These are phyloP conservation scores for Rhizoclosmatium sp. DNA, from an alignment of 192 early-diverging fungal species.

Conservation along the genomic window DNA sequence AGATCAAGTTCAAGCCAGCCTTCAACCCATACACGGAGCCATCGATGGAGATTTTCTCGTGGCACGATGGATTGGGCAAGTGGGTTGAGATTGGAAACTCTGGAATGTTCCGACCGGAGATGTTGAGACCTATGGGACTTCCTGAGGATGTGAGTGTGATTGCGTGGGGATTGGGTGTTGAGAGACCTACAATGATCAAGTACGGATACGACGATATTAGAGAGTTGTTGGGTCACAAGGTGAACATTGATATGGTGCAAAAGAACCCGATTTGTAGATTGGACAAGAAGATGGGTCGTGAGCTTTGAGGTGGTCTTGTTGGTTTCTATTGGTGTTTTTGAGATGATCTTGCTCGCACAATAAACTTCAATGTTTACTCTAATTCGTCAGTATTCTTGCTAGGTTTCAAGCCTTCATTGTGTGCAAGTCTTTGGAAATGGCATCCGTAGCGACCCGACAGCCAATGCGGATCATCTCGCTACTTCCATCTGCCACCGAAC, in stretches of 20 bases:
- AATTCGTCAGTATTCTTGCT: too few relatives aligned
- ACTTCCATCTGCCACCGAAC: constrained; percentile 21
- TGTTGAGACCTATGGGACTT: constrained; percentile 95
- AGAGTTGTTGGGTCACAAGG: constrained; percentile 92
- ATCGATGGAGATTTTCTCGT: constrained; percentile 98
- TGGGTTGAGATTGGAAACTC: constrained; percentile 99
- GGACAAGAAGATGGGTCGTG: constrained; percentile 88
- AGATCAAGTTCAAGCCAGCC: constrained; percentile 98
- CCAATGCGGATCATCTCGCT: constrained; percentile 16
- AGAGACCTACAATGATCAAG: constrained; percentile 99
- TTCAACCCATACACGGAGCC: constrained; percentile 99
- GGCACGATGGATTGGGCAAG: constrained; percentile 83
- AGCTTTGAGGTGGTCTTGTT: constrained; percentile 40
- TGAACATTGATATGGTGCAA: constrained; percentile 89
- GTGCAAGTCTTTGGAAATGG: too few relatives aligned
- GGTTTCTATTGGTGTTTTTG: too few relatives aligned
- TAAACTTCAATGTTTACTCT: too few relatives aligned
- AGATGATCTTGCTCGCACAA: too few relatives aligned
- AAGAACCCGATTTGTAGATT: constrained; percentile 89
- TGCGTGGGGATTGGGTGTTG: constrained; percentile 96
- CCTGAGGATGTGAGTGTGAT: constrained; percentile 94
- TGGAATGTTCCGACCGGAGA: constrained; percentile 99
- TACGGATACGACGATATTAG: constrained; percentile 95
- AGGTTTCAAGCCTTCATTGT: too few relatives aligned
- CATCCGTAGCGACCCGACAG: background rate